Base-by-base conservation (phyloP, 768 basidiomycete species). In the Termitomyces sp. region DNA sequence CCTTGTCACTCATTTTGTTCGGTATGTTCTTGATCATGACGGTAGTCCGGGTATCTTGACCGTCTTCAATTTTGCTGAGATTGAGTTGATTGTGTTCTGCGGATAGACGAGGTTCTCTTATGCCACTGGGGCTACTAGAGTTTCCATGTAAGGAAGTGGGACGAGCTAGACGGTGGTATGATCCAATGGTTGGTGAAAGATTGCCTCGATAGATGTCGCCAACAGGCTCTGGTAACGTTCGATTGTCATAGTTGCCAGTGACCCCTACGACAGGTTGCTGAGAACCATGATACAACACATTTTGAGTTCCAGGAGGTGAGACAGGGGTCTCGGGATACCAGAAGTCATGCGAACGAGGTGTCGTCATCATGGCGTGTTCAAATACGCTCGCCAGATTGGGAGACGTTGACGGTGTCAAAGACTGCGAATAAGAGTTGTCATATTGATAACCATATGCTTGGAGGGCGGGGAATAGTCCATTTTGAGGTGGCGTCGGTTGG, bases 21-120 rank as follows among this genome's bases (percentile, higher is more conserved):
- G 93, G 93, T 45, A 95, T 90, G 65, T 95, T 95, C 73, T 94
- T 92, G 60, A 91, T 84, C 89, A 91, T 92, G 48, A 92, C 85
- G 30, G 91, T 92, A 35, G 90, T 91, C 33, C 91, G 78, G 37
- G 86, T 91, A 63, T 93, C 91, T 57, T 77, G 69, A 5, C 93
- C 93, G 31, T 78, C 80, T 68, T 88, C 89, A 63, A 95, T 94
- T 56, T 78, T 78, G 43, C 73, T 76, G 12, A 93, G 69, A 68
- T 90, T 85, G 28, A 95, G 62, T 54, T 74, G 75, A 59, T 78
- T 78, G 28, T 72, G 68, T 48, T 77, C 75, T 5, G 63, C 62
- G 10, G 63, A 60, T 0, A 50, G 57, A 1, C 62, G 33, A 31
- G 59, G 48, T 26, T 62, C 61, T 48, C 56, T 55, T 9, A 47